These are phyloP conservation scores for Scheffersomyces lignosus DNA, from an alignment of 805 yeast genomes.

Conservation along the genomic window DNA sequence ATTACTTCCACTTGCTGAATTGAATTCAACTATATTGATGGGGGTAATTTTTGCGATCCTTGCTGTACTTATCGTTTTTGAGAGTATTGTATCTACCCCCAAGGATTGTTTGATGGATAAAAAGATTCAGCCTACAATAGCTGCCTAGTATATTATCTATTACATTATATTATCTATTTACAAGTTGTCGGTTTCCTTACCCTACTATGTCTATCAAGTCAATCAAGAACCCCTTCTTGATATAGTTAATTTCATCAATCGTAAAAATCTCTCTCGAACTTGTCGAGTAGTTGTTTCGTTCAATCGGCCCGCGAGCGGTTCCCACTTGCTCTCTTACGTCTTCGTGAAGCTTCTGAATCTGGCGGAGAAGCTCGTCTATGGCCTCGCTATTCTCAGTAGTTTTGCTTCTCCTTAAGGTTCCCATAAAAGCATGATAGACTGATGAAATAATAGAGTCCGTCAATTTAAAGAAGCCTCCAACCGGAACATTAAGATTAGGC, in stretches of 20 bases:
- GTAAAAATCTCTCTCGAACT: constrained; percentile 11
- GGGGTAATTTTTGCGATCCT: constrained; percentile 43
- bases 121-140: background rate
- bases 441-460: constrained; percentile 16
- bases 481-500: constrained; percentile 4
- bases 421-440: constrained; percentile 14
- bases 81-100: constrained; percentile 32
- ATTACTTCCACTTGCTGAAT: constrained; percentile 45
- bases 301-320: background rate
- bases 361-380: background rate
- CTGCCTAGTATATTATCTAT: background rate
- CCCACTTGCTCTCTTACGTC: background rate
- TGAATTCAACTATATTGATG: constrained; percentile 39
- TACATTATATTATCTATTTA: background rate
- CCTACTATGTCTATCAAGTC: constrained; percentile 14
- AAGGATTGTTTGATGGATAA: background rate
- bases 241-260: constrained; percentile 19
- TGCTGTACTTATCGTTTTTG: constrained; percentile 34
- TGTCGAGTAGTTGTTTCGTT: background rate
- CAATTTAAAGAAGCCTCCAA: constrained; percentile 21
- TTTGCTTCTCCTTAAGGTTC: constrained; percentile 5
- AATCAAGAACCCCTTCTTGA: constrained; percentile 21
- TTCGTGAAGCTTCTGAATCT: background rate
- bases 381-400: background rate
- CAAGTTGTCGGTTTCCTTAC: background rate